Conservation (phyloP, 2,329 filamentous ascomycete species). For the Pseudogymnoascus verrucosus region DNA sequence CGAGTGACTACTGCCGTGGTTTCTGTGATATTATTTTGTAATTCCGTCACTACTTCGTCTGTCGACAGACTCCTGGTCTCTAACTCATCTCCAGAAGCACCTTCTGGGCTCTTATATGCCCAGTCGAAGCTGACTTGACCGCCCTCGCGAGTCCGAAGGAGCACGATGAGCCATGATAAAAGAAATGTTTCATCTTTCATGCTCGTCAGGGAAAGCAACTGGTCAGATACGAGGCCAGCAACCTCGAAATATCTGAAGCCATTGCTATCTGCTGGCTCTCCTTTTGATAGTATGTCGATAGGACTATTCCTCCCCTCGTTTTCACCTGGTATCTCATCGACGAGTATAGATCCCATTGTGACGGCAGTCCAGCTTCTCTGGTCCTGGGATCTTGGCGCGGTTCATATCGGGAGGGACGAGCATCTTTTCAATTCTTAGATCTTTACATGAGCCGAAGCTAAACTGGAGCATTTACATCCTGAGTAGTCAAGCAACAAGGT, state of each 20-base stretch:
- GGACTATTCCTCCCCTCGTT: not conserved
- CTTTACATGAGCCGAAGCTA: not conserved
- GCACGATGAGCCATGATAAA: conserved; percentile 37
- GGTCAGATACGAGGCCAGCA: conserved; percentile 22
- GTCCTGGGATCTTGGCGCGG: conserved; percentile 9
- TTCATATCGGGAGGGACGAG: not conserved
- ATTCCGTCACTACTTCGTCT: conserved; percentile 27
- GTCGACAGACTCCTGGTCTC: conserved; percentile 22
- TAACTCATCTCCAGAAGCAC: conserved; percentile 16
- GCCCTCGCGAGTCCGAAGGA: conserved; percentile 36
- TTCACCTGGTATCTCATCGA: conserved; percentile 11
- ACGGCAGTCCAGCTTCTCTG: not conserved
- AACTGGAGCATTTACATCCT: conserved; percentile 2
- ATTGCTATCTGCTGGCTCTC: conserved; percentile 10
- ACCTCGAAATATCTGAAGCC: conserved; percentile 25
- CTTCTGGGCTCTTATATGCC: conserved; percentile 24
- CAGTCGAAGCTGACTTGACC: conserved; percentile 32
- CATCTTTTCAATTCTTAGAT: conserved; percentile 1
- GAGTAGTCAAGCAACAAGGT: conserved; percentile 6
- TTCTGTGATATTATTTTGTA: conserved; percentile 27
- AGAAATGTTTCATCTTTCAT: conserved; percentile 36
- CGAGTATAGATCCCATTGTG: conserved; percentile 12
- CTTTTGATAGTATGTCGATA: conserved; percentile 4
- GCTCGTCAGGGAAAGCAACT: conserved; percentile 24
- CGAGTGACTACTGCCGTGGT: conserved; percentile 24